Percentiles rank a stretch among this genome's conserved stretches.
Conservation (phyloP, 345 rosid species). For the Eutrema heterophyllum region DNA sequence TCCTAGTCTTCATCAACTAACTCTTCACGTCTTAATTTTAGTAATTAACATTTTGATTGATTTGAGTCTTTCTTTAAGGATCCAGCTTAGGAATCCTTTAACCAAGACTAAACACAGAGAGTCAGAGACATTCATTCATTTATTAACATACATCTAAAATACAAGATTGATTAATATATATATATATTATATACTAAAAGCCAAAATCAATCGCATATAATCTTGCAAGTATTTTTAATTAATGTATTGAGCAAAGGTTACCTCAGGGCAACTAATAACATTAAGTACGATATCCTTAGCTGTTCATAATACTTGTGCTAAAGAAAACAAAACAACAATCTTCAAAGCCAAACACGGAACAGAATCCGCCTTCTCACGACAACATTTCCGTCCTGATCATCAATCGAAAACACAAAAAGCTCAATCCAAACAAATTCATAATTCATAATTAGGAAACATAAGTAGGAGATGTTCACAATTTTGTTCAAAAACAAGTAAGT, state of each 20-base stretch:
- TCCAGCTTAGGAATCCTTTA: conserved; percentile 5
- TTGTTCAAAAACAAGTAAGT: not conserved
- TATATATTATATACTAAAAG: not conserved
- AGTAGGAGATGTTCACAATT: not conserved
- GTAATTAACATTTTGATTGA: not conserved
- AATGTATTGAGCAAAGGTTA: conserved; percentile 12
- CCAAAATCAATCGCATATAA: not conserved
- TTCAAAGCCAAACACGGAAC: conserved; percentile 7
- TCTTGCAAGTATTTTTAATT: not conserved
- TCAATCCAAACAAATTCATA: not conserved
- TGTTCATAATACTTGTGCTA: conserved; percentile 12
- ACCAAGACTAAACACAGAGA: not conserved
- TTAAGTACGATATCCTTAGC: conserved; percentile 14
- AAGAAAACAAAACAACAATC: conserved; percentile 26
- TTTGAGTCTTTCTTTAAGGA: not conserved
- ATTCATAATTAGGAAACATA: not conserved
- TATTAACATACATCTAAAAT: not conserved
- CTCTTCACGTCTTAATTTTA: conserved; percentile 17
- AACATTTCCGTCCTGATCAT: conserved; percentile 28
- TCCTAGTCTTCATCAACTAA: conserved; percentile 9
- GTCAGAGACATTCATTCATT: not conserved
- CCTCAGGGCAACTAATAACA: conserved; percentile 23
- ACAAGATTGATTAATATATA: not conserved
- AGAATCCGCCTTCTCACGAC: conserved; percentile 7
- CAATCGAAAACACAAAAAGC: conserved; percentile 3